Conservation (phyloP, 2,329 filamentous ascomycete genomes). For the Aspergillus clavatus region DNA sequence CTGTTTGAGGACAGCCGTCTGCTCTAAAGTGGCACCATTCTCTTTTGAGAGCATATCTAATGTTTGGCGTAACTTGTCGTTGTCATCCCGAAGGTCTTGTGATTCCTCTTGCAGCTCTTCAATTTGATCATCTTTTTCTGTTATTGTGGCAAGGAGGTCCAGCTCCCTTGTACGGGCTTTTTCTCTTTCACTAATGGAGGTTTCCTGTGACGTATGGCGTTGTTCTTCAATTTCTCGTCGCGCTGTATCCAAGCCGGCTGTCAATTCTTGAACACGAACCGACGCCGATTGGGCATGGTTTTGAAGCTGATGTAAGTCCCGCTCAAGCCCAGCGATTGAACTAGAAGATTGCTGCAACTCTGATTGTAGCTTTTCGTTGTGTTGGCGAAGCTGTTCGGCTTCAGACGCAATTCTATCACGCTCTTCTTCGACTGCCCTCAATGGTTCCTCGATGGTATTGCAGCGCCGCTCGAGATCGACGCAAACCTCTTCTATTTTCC, state of each 20-base stretch:
- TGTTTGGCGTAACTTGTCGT: constrained; percentile 16
- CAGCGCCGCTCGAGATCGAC: constrained; percentile 54
- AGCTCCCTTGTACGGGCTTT: constrained; percentile 37
- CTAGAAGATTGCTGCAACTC: constrained; percentile 34
- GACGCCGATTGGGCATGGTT: constrained; percentile 36
- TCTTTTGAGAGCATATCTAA: constrained; percentile 22
- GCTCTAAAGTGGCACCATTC: constrained; percentile 20
- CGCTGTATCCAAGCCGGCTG: constrained; percentile 27
- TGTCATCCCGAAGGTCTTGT: constrained; percentile 18
- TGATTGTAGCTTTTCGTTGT: constrained; percentile 35
- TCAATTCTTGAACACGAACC: constrained; percentile 35
- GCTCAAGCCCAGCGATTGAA: constrained; percentile 36
- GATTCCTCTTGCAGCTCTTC: constrained; percentile 40
- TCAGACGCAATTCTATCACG: constrained; percentile 32
- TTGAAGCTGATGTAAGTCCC: constrained; percentile 37
- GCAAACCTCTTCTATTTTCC: constrained; percentile 50
- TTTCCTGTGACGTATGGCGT: constrained; percentile 29
- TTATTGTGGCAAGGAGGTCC: constrained; percentile 38
- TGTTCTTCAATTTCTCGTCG: constrained; percentile 37
- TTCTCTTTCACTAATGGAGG: constrained; percentile 23
- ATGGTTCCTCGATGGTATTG: constrained; percentile 50
- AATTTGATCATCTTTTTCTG: constrained; percentile 43
- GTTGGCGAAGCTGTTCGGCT: constrained; percentile 30
- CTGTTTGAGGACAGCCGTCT: constrained; percentile 18
- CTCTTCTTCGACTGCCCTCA: constrained; percentile 39